Evolutionary conservation across 108 stramenopile species (phyloP).

Genomic region (Pelagomonas calceolata): DNA sequence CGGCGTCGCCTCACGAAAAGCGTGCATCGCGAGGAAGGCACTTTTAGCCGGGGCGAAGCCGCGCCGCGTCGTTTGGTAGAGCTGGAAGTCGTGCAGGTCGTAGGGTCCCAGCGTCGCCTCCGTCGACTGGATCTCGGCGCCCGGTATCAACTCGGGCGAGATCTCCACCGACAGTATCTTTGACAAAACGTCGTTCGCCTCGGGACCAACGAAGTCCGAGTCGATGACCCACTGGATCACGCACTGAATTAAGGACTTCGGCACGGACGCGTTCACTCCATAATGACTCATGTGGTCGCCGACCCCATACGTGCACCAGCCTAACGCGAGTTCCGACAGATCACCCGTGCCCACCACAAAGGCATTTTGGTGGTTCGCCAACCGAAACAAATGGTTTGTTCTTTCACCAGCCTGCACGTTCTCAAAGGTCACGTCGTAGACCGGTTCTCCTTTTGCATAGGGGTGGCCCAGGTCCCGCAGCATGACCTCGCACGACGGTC

Average conservation of each 20-base stretch:
- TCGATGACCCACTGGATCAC: background rate
- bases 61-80: background rate
- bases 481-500: background rate
- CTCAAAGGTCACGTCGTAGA: background rate
- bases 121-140: background rate
- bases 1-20: background rate
- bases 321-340: background rate
- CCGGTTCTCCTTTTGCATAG: background rate
- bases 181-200: background rate
- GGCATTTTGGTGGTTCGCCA: background rate
- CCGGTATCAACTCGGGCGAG: background rate
- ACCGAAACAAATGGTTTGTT: background rate
- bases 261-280: background rate
- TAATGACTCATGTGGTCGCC: background rate
- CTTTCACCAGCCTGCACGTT: background rate
- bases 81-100: conserved; percentile 2
- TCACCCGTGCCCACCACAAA: background rate
- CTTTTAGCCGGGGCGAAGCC: background rate
- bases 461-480: background rate
- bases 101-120: background rate
- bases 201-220: background rate
- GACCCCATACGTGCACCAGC: background rate
- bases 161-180: background rate
- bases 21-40: background rate
- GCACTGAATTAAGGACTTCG: background rate